Base-by-base conservation (phyloP, 352 stramenopile species). In the Pilasporangium apinafurcum region DNA sequence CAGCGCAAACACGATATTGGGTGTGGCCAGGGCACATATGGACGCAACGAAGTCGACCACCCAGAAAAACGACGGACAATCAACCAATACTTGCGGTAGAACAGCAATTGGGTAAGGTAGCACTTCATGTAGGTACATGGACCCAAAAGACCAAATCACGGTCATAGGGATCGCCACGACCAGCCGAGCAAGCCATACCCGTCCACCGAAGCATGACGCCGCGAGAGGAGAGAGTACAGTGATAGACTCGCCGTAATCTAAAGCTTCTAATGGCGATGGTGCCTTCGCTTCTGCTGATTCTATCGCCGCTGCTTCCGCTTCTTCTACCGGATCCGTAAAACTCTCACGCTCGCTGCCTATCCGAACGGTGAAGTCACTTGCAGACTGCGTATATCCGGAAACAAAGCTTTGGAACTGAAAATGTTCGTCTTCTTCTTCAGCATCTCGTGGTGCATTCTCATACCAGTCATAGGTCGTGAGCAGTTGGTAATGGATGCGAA, bases 401-500 rank as follows among this genome's bases (percentile, higher is more conserved):
- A 50, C 56, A 6, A 56, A 43, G 48, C 62, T 72, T 37, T 66
- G 48, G 33, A 77, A 71, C 1, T 49, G 59, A n/a, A 43, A 21
- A 14, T 29, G 42, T 10, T 54, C 51, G 14, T 31, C 46, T 12
- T 65, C 49, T 22, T 62, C 31, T 4, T 44, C 42, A 39, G 39
- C 5, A 34, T 31, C 16, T 54, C 35, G 13, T 40, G 53, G 16
- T 39, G 56, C 22, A 46, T 60, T 53, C 30, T 75, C 64, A 29
- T 75, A 75, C 56, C 59, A 75, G 34, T 65, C 48, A 32, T 64
- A 71, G 10, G 64, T 79, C 13, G 44, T 42, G 16, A 75, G 36
- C 24, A 79, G 53, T 37, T 73, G 60, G 22, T 58, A 44, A 29
- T 70, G 60, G 44, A 83, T 74, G 8, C 62, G 64, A 42, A 72